Evolutionary conservation across 2,329 filamentous ascomycete species (phyloP).

Genomic region (Alternaria metachromatica): DNA sequence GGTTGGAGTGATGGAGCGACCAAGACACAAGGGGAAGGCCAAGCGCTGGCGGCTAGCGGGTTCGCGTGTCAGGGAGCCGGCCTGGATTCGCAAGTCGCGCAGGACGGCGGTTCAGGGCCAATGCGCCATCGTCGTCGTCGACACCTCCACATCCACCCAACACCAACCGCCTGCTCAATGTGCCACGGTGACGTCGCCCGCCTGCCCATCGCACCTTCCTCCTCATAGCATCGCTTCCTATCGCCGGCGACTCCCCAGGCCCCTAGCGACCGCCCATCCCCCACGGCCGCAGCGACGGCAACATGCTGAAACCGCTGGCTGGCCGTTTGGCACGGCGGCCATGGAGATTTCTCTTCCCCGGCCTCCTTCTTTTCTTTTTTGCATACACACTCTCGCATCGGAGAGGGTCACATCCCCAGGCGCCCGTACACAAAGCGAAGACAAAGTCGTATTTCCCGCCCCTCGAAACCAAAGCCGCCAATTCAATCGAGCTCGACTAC

Average conservation of each 20-base stretch:
- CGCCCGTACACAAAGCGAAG: conserved; percentile 35
- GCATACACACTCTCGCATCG: conserved; percentile 38
- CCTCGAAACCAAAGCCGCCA: conserved; percentile 36
- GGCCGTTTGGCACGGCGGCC: conserved; percentile 38
- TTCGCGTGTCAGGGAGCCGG: conserved; percentile 15
- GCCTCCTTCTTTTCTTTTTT: conserved; percentile 42
- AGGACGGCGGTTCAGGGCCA: conserved; percentile 10
- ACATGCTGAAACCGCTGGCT: conserved; percentile 36
- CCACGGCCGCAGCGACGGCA: conserved; percentile 11
- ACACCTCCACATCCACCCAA: conserved; percentile 9
- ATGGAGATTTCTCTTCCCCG: conserved; percentile 41
- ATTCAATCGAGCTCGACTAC: conserved; percentile 44
- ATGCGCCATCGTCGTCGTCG: conserved; percentile 6
- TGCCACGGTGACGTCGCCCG: conserved; percentile 18
- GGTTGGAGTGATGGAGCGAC: neutral
- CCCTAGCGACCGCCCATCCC: conserved; percentile 4
- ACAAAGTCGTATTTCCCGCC: conserved; percentile 49
- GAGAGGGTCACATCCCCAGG: conserved; percentile 17
- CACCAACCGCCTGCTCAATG: conserved; percentile 16
- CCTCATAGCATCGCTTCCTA: neutral
- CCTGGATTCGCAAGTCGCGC: conserved; percentile 17
- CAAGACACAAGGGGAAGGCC: neutral
- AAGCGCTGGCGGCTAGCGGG: conserved; percentile 14
- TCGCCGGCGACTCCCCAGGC: neutral
- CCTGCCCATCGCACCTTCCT: neutral